Base-by-base conservation (phyloP, 208 protist species). In the Naegleria gruberi region DNA sequence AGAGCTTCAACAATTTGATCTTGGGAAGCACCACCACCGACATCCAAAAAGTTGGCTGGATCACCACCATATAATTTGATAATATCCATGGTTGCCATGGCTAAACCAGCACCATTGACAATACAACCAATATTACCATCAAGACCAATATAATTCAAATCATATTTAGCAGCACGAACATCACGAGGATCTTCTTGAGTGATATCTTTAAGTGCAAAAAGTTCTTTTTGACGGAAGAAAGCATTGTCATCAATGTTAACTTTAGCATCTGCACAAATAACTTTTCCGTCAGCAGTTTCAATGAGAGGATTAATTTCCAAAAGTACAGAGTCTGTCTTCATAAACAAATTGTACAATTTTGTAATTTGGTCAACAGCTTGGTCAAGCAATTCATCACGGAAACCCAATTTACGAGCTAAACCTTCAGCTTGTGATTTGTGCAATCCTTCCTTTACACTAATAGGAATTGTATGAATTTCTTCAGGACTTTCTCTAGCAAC, bases 21-120 rank as follows among this genome's bases (percentile, higher is more conserved):
- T 92, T 94, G 94, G 19, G 92, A 94, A 44, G 97, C 97, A 92
- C 95, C 96, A 90, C 98, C 98, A 92, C 98, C 98, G 73, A 99
- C 96, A 90, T 99, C 99, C 43, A 99, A 96, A 94, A 99, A 99
- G 97, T 99, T 99, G 46, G 99, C 99, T 51, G 99, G 98, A 74
- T 93, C 95, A 84, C 98, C 98, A 89, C 98, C 98, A 92, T 98
- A 93, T 26, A 99, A 93, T 90, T 99, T 98, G 91, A 99, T 99
- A 92, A 99, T 97, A 92, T 99, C 99, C 98, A 99, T 99, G 45
- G 99, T 99, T 37, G 98, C 98, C 99, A 99, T 99, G 82, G 98
- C 99, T 15, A 99, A 96, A 91, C 98, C 99, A 42, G 97, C 98
- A 92, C 98, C 98, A 92, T 99, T 99, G 77, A 99, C 99, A 44